phyloP scores from a whole-genome alignment of 352 stramenopile species.

The Globisporangium polare region DNA sequence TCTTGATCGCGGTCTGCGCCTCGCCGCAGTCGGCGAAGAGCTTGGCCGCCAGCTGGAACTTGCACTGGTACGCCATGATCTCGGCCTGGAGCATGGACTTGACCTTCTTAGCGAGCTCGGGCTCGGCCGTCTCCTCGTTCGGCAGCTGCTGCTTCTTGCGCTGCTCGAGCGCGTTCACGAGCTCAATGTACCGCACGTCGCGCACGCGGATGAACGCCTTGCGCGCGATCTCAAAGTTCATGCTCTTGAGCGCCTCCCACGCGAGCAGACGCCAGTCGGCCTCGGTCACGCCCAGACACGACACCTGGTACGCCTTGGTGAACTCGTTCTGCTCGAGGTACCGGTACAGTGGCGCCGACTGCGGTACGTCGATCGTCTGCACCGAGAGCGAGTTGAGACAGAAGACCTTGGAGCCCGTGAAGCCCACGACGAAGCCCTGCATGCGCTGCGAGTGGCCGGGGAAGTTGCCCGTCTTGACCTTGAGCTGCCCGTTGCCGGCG shows the following conservation, averaged over 20 bases:
- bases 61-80: conserved; percentile 90
- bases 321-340: conserved; percentile 91
- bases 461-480: conserved; percentile 90
- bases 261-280: conserved; percentile 86
- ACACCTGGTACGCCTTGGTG: conserved; percentile 82
- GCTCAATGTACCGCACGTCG: conserved; percentile 90
- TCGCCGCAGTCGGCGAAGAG: conserved; percentile 78
- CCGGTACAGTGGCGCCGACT: conserved; percentile 84
- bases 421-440: conserved; percentile 91
- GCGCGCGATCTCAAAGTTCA: conserved; percentile 76
- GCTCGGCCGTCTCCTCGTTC: conserved; percentile 22
- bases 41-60: conserved; percentile 90
- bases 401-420: conserved; percentile 91
- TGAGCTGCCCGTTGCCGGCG: conserved; percentile 81
- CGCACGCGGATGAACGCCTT: conserved; percentile 89
- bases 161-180: conserved; percentile 84
- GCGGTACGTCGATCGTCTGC: conserved; percentile 89
- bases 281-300: conserved; percentile 93
- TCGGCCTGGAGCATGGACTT: conserved; percentile 81
- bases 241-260: conserved; percentile 82
- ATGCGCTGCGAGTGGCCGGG: conserved; percentile 88
- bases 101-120: conserved; percentile 50
- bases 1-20: conserved; percentile 87
- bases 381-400: conserved; percentile 85
- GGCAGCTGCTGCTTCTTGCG: conserved; percentile 60